These are phyloP conservation scores for Pneumocystis oryctolagi DNA, from an alignment of 1,139 yeast genomes.

Conservation along the genomic window DNA sequence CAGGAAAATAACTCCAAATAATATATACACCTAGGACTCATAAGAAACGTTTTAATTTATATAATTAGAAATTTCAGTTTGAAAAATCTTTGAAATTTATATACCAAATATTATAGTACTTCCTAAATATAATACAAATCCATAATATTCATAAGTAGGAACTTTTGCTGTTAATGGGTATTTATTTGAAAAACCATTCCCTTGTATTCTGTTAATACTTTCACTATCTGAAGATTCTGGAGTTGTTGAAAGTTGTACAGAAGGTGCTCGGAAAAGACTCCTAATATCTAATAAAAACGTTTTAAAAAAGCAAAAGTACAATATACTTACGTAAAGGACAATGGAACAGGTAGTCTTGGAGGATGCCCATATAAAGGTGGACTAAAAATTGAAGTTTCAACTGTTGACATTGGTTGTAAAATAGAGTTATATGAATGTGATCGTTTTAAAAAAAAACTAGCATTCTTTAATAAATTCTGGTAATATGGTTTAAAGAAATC, in stretches of 20 bases:
- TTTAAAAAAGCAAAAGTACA: background rate
- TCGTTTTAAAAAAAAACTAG: background rate
- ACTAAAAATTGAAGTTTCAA: background rate
- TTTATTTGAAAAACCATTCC: background rate
- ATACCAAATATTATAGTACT: constrained; percentile 7
- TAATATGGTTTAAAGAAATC: background rate
- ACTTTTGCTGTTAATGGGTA: constrained; percentile 2
- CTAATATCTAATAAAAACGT: background rate
- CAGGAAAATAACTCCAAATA: constrained; percentile 59
- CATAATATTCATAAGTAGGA: constrained; percentile 14
- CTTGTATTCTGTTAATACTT: background rate
- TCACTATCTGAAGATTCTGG: background rate
- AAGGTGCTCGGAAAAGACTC: background rate
- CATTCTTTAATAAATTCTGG: background rate
- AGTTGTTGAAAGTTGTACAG: background rate
- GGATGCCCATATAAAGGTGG: background rate
- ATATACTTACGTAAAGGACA: background rate
- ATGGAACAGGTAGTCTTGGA: background rate
- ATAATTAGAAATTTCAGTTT: background rate
- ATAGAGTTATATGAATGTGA: background rate
- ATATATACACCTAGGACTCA: constrained; percentile 31
- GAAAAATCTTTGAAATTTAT: background rate
- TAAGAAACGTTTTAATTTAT: background rate
- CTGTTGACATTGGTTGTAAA: background rate
- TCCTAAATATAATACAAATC: constrained; percentile 12